A percentile compares a stretch with the other conserved stretches of the same genome.
Conservation (phyloP, 2,329 filamentous ascomycete species). For the Cladosporium sp. region DNA sequence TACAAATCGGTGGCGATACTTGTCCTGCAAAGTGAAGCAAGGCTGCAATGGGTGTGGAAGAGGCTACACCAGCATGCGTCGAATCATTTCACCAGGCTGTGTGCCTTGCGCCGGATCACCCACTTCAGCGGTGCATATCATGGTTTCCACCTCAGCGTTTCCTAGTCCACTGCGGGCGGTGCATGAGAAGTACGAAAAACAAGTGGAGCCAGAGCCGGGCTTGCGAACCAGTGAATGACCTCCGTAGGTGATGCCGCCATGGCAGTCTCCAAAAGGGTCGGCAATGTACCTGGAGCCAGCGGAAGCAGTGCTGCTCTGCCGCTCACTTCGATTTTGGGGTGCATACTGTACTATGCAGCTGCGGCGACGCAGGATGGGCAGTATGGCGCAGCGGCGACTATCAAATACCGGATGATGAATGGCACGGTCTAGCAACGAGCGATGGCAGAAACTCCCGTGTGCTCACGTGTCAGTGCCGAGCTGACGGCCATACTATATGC, state of each 20-base stretch:
- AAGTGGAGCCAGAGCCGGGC: background rate
- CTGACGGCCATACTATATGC: slow-evolving; percentile 2
- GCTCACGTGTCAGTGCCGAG: background rate
- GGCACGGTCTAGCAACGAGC: background rate
- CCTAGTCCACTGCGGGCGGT: background rate
- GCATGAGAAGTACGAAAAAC: background rate
- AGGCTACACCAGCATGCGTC: background rate
- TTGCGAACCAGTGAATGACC: no score
- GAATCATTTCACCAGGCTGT: background rate
- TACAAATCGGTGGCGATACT: background rate
- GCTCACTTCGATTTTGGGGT: background rate
- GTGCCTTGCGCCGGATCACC: slow-evolving; percentile 5
- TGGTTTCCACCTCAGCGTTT: background rate
- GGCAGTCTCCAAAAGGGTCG: background rate
- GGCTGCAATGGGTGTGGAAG: background rate
- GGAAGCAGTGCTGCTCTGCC: slow-evolving; percentile 1
- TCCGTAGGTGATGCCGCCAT: background rate
- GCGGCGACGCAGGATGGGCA: background rate
- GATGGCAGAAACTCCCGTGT: background rate
- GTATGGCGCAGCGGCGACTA: background rate
- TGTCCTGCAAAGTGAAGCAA: background rate
- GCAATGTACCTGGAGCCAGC: background rate
- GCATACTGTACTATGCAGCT: background rate
- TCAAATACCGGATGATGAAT: background rate
- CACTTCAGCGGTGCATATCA: background rate